These are phyloP conservation scores for Medicago arabica DNA, from an alignment of 306 rosid genomes.

Conservation along the genomic window DNA sequence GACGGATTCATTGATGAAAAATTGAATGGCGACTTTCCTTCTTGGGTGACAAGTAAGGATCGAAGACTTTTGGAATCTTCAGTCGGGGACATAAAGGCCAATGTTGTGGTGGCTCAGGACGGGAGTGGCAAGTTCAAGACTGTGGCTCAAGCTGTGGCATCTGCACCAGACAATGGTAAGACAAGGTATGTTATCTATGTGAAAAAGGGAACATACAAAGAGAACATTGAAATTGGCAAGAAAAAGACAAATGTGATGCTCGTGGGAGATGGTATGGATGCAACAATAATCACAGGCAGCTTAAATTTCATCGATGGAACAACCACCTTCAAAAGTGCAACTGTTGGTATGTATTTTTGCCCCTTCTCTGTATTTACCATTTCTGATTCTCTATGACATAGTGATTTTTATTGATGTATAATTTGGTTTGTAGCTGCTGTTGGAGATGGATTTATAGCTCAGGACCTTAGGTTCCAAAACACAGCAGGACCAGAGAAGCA, in stretches of 20 bases:
- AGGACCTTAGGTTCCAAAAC: conserved; percentile 68
- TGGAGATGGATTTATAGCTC: conserved; percentile 81
- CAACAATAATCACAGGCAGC: conserved; percentile 65
- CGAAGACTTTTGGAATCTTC: conserved; percentile 48
- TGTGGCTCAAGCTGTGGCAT: conserved; percentile 63
- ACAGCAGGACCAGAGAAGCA: conserved; percentile 77
- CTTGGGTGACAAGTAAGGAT: conserved; percentile 59
- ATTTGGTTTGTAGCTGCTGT: conserved; percentile 57
- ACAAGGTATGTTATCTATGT: conserved; percentile 65
- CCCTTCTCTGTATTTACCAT: not conserved
- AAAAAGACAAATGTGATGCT: conserved; percentile 68
- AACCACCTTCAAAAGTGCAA: conserved; percentile 62
- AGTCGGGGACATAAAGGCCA: conserved; percentile 46
- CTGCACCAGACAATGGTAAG: conserved; percentile 57
- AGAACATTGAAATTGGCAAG: conserved; percentile 60
- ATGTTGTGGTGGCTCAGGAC: conserved; percentile 74
- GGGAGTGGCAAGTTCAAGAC: conserved; percentile 75
- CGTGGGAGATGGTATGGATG: conserved; percentile 73
- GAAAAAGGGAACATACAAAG: conserved; percentile 64
- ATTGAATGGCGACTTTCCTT: conserved; percentile 45
- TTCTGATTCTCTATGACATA: not conserved
- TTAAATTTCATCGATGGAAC: conserved; percentile 64
- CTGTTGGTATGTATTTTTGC: conserved; percentile 55
- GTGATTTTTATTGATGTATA: not conserved
- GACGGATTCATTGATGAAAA: conserved; percentile 9